Percentiles rank a stretch among this genome's conserved stretches.
Conservation (phyloP, 2,329 filamentous ascomycete genomes). For the Helotiales sp. region DNA sequence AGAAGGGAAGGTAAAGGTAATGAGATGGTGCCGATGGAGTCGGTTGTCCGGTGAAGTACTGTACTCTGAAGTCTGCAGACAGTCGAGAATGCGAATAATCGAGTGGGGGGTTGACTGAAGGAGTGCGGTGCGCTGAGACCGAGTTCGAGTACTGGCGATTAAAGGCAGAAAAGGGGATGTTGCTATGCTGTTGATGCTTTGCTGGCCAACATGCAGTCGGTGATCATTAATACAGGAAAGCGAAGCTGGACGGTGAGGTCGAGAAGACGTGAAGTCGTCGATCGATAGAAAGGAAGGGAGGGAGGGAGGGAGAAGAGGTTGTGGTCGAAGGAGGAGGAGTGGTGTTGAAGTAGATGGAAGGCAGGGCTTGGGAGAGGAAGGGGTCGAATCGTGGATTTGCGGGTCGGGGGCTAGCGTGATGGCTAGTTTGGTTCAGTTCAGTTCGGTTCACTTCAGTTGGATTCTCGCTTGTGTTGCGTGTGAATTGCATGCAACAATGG, state of each 20-base stretch:
- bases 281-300: conserved; percentile 10
- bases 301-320: conserved; percentile 4
- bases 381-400: not conserved
- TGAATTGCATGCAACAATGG: not conserved
- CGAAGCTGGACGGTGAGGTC: conserved; percentile 11
- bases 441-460: too few relatives aligned
- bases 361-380: not conserved
- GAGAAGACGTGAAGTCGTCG: conserved; percentile 7
- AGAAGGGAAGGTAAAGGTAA: conserved; percentile 33
- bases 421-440: conserved; percentile 3
- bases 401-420: not conserved
- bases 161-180: conserved; percentile 16
- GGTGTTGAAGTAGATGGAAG: not conserved
- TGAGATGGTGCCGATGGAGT: conserved; percentile 39
- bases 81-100: conserved; percentile 5
- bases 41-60: conserved; percentile 40
- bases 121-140: conserved; percentile 13
- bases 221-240: conserved; percentile 34
- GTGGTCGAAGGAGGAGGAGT: conserved; percentile 8
- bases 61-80: conserved; percentile 18
- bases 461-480: conserved; percentile 9
- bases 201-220: conserved; percentile 30
- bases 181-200: conserved; percentile 5
- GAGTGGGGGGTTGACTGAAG: conserved; percentile 9
- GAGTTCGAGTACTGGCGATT: conserved; percentile 29